A percentile compares a stretch with the other conserved stretches of the same genome.
Conservation (phyloP, 768 basidiomycete genomes). For the Russula sp. region DNA sequence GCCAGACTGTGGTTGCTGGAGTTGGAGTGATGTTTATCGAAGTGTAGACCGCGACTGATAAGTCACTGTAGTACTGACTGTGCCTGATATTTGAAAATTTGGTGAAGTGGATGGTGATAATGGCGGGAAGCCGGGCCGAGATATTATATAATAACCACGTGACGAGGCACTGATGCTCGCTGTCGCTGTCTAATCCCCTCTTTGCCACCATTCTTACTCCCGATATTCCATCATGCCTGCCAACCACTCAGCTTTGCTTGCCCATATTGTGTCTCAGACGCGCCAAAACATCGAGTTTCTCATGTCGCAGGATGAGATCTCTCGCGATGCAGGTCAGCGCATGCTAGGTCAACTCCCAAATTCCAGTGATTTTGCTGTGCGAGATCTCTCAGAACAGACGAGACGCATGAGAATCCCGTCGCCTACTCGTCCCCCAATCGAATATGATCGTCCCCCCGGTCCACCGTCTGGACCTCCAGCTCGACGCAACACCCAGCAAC, state of each 20-base stretch:
- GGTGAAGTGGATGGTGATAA: too few relatives aligned
- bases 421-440: constrained; percentile 10
- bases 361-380: constrained; percentile 29
- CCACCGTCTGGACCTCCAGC: constrained; percentile 24
- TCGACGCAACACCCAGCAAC: constrained; percentile 31
- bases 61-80: too few relatives aligned
- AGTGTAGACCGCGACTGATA: too few relatives aligned
- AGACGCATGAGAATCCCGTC: constrained; percentile 28
- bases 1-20: constrained; percentile 23
- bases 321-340: constrained; percentile 40
- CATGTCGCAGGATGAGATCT: constrained; percentile 43
- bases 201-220: not conserved
- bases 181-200: too few relatives aligned
- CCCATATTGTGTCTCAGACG: constrained; percentile 51
- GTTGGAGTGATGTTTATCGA: constrained; percentile 28
- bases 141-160: constrained; percentile 6
- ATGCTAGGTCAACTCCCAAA: constrained; percentile 43
- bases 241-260: constrained; percentile 46
- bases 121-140: too few relatives aligned
- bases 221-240: constrained; percentile 17
- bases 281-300: constrained; percentile 49
- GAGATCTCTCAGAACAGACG: constrained; percentile 28
- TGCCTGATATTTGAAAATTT: too few relatives aligned
- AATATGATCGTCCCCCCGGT: constrained; percentile 6
- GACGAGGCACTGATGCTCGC: not conserved